Evolutionary conservation across 23 red algal genomes (phyloP), one percentile per base, ranked within the genome.

Genomic region (Porphyridium purpureum): DNA sequence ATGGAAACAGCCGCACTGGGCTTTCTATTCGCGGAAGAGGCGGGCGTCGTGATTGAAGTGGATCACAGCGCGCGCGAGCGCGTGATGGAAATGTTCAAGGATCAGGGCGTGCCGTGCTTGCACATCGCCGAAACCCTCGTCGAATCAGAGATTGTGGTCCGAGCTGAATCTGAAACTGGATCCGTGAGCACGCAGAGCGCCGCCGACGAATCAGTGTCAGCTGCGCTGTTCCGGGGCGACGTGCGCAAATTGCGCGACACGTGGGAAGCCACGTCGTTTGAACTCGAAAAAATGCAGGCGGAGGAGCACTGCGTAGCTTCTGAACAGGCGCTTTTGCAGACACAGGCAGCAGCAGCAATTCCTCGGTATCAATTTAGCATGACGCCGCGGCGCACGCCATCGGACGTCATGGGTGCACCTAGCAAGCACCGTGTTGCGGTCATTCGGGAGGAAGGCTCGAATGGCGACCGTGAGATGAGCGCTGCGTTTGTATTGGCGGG

Each of bases 381-480:
- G 38, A 63, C 53, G 15, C 68, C 75, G 17, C 22, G 21, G 55
- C 22, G 32, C 9, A 93, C 84, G 4, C 46, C 64, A 9, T 11
- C 15, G 4, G 7, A 3, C 8, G 62, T 69, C 21, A 23, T 75
- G 48, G 30, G 46, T 5, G 21, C 47, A 15, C 19, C 27, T 29
- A 17, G 25, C 19, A 65, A 59, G 35, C 72, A 52, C 7, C 73
- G 79, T 38, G 90, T 98, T 3, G 80, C 74, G 4, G 72, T 98
- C 36, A 58, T 98, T 8, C 72, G 90, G 0, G 80, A 84, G 49
- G 90, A 98, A 62, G 90, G 90, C 42, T 86, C 90, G n/a, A 98
- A 98, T 27, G 90, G 90, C 1, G 90, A 98, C 52, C 63, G 90
- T 29, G 90, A 98, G 35, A 82, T 98, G 69, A 72, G 68, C 19